Evolutionary conservation across 2,329 filamentous ascomycete genomes (phyloP).

Genomic region (Microdochium paspali): DNA sequence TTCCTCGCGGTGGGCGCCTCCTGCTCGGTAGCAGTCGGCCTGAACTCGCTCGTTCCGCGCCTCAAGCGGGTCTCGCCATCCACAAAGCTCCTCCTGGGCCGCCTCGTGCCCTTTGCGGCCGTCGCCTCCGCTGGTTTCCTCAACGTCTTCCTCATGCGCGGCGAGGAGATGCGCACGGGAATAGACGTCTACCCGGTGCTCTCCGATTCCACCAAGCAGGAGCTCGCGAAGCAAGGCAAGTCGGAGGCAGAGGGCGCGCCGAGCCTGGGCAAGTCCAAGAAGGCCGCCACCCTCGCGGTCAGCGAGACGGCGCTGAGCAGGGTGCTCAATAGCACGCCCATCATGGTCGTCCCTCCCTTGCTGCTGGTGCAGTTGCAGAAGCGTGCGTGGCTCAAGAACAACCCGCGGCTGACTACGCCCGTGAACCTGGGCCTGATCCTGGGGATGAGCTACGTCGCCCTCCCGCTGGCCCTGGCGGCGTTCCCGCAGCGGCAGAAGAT

Average conservation of each 20-base stretch:
- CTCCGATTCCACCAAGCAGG: constrained; percentile 56
- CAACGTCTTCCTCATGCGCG: constrained; percentile 96
- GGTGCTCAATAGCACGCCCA: constrained; percentile 87
- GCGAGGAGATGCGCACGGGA: constrained; percentile 85
- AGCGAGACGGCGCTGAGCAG: constrained; percentile 86
- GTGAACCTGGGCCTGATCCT: constrained; percentile 85
- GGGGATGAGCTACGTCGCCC: constrained; percentile 74
- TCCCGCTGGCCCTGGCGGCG: constrained; percentile 81
- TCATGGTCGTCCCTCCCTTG: constrained; percentile 93
- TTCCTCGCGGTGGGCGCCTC: constrained; percentile 84
- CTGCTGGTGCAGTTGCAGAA: constrained; percentile 77
- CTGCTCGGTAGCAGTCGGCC: constrained; percentile 84
- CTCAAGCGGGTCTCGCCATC: constrained; percentile 67
- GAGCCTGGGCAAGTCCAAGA: constrained; percentile 77
- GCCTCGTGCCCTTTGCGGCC: constrained; percentile 93
- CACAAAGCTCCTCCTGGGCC: constrained; percentile 65
- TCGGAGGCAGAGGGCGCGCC: constrained; percentile 51
- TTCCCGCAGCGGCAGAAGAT: constrained; percentile 90
- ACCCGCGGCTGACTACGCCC: constrained; percentile 69
- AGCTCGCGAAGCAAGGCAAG: constrained; percentile 45
- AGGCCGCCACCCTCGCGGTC: constrained; percentile 81
- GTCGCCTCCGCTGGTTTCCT: constrained; percentile 85
- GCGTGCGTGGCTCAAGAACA: constrained; percentile 68
- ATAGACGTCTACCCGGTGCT: constrained; percentile 88
- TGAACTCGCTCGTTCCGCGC: constrained; percentile 83